Conservation (phyloP, 495 filamentous ascomycete species). For the Podospora australis region DNA sequence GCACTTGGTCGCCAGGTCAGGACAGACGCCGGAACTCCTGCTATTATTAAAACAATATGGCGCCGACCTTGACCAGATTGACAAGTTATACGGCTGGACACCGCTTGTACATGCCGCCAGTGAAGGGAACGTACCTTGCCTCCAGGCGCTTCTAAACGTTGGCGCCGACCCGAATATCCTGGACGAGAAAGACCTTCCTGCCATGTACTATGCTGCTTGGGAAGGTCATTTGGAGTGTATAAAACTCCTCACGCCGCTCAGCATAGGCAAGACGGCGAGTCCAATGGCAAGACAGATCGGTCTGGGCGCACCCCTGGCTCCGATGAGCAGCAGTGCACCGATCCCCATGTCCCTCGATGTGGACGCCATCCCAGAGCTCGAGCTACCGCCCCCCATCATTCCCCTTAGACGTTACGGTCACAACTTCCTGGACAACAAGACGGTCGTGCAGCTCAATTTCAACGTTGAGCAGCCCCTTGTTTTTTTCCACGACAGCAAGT, state of each 20-base stretch:
- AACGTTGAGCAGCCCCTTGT: constrained; percentile 61
- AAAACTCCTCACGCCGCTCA: constrained; percentile 64
- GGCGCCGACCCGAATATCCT: constrained; percentile 67
- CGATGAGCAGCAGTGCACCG: constrained; percentile 45
- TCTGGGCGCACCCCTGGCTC: constrained; percentile 25
- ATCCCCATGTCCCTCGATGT: constrained; percentile 63
- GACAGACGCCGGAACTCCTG: constrained; percentile 69
- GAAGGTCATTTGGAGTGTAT: constrained; percentile 95
- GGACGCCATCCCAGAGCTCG: constrained; percentile 87
- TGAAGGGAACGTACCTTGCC: constrained; percentile 85
- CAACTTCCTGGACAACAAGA: constrained; percentile 96
- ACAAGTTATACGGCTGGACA: constrained; percentile 96
- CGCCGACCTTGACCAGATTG: constrained; percentile 84
- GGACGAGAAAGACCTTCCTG: constrained; percentile 88
- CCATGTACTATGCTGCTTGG: constrained; percentile 98
- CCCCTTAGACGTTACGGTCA: constrained; percentile 90
- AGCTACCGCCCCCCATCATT: constrained; percentile 91
- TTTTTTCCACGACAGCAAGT: constrained; percentile 93
- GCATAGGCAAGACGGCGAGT: constrained; percentile 27
- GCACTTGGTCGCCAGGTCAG: constrained; percentile 89
- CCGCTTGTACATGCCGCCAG: constrained; percentile 93
- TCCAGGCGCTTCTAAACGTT: constrained; percentile 68
- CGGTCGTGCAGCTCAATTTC: constrained; percentile 85
- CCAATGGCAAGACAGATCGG: constrained; percentile 25
- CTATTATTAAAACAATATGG: constrained; percentile 76